These are phyloP conservation scores for Aphanomyces astaci DNA, from an alignment of 352 stramenopile species.

Conservation along the genomic window DNA sequence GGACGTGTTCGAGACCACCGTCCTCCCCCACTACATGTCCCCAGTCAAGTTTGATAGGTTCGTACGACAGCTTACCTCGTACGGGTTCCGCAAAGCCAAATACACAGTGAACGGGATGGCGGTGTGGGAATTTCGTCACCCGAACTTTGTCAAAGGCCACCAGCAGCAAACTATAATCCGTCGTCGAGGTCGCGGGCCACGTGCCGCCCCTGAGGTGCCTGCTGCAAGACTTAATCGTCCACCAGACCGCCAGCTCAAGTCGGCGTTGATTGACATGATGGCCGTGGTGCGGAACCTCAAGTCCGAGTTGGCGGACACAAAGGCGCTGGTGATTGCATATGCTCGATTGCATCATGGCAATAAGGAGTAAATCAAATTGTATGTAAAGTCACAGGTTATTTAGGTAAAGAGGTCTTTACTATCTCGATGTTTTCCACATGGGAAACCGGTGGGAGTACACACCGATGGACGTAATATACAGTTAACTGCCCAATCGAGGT, in stretches of 20 bases:
- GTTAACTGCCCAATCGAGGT: no score
- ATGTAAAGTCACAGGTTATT: not conserved
- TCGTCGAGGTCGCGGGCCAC: not conserved
- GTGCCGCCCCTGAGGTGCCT: not conserved
- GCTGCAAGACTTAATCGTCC: not conserved
- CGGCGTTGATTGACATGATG: conserved; percentile 5
- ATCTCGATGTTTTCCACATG: not conserved
- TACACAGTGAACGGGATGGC: conserved; percentile 1
- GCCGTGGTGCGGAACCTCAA: conserved; percentile 8
- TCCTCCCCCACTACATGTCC: conserved; percentile 94
- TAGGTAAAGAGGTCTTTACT: not conserved
- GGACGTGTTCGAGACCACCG: conserved; percentile 69
- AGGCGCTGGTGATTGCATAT: conserved; percentile 12
- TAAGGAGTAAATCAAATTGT: not conserved
- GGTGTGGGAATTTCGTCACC: conserved; percentile 19
- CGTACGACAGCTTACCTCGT: conserved; percentile 92
- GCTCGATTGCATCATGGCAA: not conserved
- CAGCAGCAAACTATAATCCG: conserved; percentile 17
- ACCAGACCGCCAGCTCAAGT: not conserved
- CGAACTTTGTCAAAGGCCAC: conserved; percentile 20
- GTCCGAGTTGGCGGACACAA: conserved; percentile 14
- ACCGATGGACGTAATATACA: no score
- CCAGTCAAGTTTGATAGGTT: conserved; percentile 94
- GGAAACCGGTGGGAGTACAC: no score
- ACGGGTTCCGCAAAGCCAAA: conserved; percentile 80